These are phyloP conservation scores for Schizosaccharomyces versatilis DNA, from an alignment of 1,139 yeast genomes.

Conservation along the genomic window DNA sequence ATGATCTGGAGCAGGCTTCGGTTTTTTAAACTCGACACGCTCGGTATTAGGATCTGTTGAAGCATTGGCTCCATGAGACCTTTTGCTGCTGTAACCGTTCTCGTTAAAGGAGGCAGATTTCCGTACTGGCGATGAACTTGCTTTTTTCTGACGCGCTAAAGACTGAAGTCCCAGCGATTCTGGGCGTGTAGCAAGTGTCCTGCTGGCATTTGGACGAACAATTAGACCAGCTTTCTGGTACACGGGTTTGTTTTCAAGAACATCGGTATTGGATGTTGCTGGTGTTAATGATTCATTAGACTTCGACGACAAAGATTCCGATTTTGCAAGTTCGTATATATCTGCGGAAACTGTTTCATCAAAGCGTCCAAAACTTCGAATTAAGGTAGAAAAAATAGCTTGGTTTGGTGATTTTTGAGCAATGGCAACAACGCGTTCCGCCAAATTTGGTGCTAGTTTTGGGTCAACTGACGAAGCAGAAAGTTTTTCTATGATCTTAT, in stretches of 20 bases:
- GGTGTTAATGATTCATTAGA: too few species aligned
- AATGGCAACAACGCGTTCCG: constrained; percentile 7
- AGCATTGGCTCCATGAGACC: too few species aligned
- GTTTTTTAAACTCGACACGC: too few species aligned
- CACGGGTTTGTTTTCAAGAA: neutral
- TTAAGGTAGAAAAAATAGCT: constrained; percentile 6
- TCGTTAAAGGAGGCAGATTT: too few species aligned
- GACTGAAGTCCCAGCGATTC: too few species aligned
- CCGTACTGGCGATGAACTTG: too few species aligned
- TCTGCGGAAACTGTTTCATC: neutral
- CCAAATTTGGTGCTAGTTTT: constrained; percentile 7
- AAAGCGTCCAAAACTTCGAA: constrained; percentile 9
- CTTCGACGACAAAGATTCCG: neutral
- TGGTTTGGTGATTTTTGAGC: constrained; percentile 5
- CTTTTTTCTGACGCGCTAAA: too few species aligned
- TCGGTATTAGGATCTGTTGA: too few species aligned
- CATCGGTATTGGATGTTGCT: neutral
- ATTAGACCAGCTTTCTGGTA: neutral
- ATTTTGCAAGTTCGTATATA: neutral
- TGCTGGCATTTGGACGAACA: neutral
- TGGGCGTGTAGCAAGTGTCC: too few species aligned
- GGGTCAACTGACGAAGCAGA: constrained; percentile 2
- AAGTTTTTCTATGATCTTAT: neutral
- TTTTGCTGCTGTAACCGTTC: too few species aligned
- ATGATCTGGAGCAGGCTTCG: too few species aligned